Evolutionary conservation across 495 filamentous ascomycete species (phyloP).

Genomic region (Terfezia claveryi): DNA sequence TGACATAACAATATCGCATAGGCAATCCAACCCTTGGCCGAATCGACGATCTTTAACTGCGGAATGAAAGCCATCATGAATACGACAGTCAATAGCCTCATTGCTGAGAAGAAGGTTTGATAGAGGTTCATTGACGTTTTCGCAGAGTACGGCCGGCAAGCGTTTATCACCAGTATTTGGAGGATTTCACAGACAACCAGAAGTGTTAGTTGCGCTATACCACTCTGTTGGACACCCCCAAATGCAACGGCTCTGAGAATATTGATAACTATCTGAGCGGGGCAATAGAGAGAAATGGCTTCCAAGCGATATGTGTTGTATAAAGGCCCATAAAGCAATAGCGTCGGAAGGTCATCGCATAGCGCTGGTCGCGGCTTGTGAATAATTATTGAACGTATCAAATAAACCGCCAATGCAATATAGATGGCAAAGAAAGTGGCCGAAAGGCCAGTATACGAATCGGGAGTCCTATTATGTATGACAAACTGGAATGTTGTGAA

Average conservation of each 20-base stretch:
- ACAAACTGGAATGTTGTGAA: constrained; percentile 80
- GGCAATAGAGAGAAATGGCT: constrained; percentile 59
- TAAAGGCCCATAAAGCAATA: constrained; percentile 78
- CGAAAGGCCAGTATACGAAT: constrained; percentile 46
- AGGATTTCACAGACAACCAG: constrained; percentile 88
- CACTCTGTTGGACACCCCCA: constrained; percentile 78
- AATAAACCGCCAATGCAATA: constrained; percentile 51
- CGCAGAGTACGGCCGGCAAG: constrained; percentile 71
- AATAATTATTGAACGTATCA: constrained; percentile 52
- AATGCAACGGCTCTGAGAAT: constrained; percentile 73
- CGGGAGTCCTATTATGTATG: constrained; percentile 41
- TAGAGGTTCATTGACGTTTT: constrained; percentile 97
- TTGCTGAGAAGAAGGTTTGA: constrained; percentile 58
- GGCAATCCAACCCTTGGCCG: constrained; percentile 78
- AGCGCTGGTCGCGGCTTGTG: constrained; percentile 66
- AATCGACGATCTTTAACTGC: constrained; percentile 50
- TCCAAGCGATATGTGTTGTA: constrained; percentile 93
- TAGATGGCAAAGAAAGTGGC: constrained; percentile 49
- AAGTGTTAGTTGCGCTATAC: constrained; percentile 75
- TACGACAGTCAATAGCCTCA: constrained; percentile 58
- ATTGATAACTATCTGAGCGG: constrained; percentile 64
- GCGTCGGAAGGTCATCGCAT: constrained; percentile 79
- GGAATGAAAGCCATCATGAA: constrained; percentile 77
- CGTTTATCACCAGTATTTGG: constrained; percentile 64
- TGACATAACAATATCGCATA: constrained; percentile 80